These are phyloP conservation scores for Ogataea polymorpha DNA, from an alignment of 805 yeast species.

Conservation along the genomic window DNA sequence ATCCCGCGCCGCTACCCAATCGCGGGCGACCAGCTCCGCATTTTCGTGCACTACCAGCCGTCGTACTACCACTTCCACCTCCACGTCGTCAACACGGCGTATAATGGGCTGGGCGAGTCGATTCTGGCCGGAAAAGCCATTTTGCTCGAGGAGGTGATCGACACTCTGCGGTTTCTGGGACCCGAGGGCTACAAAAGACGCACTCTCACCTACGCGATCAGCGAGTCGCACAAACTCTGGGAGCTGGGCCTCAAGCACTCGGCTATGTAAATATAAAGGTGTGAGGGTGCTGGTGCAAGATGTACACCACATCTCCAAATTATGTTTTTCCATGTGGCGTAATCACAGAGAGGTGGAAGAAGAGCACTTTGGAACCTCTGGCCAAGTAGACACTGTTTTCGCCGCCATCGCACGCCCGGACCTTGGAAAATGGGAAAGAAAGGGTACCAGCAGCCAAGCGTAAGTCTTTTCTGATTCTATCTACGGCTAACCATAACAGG, in stretches of 20 bases:
- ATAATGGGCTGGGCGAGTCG: constrained; percentile 67
- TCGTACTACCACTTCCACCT: constrained; percentile 94
- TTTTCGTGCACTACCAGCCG: constrained; percentile 92
- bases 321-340: constrained; percentile 10
- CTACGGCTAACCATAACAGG: constrained; percentile 13
- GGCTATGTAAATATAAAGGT: neutral
- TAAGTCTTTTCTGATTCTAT: constrained; percentile 14
- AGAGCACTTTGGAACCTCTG: constrained; percentile 2
- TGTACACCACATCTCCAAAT: neutral
- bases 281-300: constrained; percentile 4
- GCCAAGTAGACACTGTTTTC: neutral
- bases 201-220: constrained; percentile 63
- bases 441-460: constrained; percentile 34
- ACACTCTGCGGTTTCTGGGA: constrained; percentile 54
- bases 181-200: constrained; percentile 54
- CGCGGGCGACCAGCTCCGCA: constrained; percentile 54
- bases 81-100: constrained; percentile 75
- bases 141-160: constrained; percentile 77
- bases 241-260: constrained; percentile 26
- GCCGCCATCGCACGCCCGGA: neutral
- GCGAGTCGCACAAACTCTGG: constrained; percentile 82
- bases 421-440: constrained; percentile 26
- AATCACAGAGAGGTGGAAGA: constrained; percentile 4
- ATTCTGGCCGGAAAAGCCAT: constrained; percentile 78
- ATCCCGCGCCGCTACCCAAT: constrained; percentile 50